Evolutionary conservation across 495 filamentous ascomycete genomes (phyloP).

Genomic region (Halenospora varia): DNA sequence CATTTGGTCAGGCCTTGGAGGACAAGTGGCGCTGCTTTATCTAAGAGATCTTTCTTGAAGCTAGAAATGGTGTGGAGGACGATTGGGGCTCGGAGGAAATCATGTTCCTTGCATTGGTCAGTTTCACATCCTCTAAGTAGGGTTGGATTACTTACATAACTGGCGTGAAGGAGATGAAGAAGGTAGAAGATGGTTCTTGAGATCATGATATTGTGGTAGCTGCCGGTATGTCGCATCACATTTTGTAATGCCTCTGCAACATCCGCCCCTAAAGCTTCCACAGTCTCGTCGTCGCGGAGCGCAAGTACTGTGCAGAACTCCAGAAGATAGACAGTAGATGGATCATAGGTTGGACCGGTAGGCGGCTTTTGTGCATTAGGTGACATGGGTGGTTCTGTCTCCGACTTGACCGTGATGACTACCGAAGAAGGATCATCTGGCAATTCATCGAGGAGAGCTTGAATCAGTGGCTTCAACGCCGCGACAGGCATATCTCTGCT

Average conservation of each 20-base stretch:
- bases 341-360: slow-evolving; percentile 70
- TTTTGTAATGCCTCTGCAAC: slow-evolving; percentile 76
- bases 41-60: slow-evolving; percentile 71
- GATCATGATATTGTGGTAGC: slow-evolving; percentile 74
- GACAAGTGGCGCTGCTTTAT: slow-evolving; percentile 68
- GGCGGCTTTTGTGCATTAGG: slow-evolving; percentile 54
- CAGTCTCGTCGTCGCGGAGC: slow-evolving; percentile 68
- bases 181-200: slow-evolving; percentile 85
- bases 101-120: slow-evolving; percentile 64
- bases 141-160: slow-evolving; percentile 63
- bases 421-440: slow-evolving; percentile 79
- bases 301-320: slow-evolving; percentile 85
- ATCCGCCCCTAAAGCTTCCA: slow-evolving; percentile 67
- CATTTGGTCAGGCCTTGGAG: slow-evolving; percentile 78
- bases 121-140: slow-evolving; percentile 19
- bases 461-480: slow-evolving; percentile 62
- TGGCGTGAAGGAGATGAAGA: slow-evolving; percentile 75
- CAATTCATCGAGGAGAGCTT: slow-evolving; percentile 72
- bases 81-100: slow-evolving; percentile 88
- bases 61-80: slow-evolving; percentile 87
- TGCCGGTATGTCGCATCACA: slow-evolving; percentile 71
- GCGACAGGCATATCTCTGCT: slow-evolving; percentile 63
- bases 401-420: slow-evolving; percentile 84
- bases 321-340: slow-evolving; percentile 79
- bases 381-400: slow-evolving; percentile 54